Evolutionary conservation across 768 basidiomycete genomes (phyloP), one percentile per base, ranked within the genome.

Genomic region (Lactarius hengduanensis): DNA sequence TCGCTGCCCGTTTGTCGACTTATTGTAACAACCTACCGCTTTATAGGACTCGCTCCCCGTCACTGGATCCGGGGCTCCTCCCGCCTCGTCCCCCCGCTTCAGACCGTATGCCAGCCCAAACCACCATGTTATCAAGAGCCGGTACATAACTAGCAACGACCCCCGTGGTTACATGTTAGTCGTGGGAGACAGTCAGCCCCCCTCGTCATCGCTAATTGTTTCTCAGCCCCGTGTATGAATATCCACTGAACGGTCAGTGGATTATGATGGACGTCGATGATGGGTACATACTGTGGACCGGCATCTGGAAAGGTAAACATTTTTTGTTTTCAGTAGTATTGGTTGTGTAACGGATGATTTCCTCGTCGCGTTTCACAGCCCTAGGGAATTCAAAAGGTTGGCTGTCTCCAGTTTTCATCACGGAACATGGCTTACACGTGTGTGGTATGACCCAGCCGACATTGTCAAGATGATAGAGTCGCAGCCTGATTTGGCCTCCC

Each of bases 241-340:
- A 94, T 72, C 91, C 91, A 1, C 80, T 95, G 63, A 92, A 92
- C 69, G 90, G 88, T 26, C 92, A 94, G 73, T 93, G 92, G 90
- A 91, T 95, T 73, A 94, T 95, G 93, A 92, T 94, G 85, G 93
- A 95, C 78, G 90, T 92, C 73, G 93, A 95, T 74, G 92, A 94
- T 74, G 93, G 93, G 3, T 94, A 92, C 75, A 88, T 95, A 65
- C 80, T 94, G 20, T 95, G 93, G 92, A 95, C 94, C 1, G 91
- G 92, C 11, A 95, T 95, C 61, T 95, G 93, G 93, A 95, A 95
- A 82, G 92, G 92, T 92, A 65, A 67, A 79, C 67, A 11, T n/a
- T 20, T 43, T 32, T 28, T 45, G 16, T 47, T 30, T 32, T 32
- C 43, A 7, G 36, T 53, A 45, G 26, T 1, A 60, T 11, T 11